Conservation (phyloP, 257 asterid genomes). For the Forsythia suspensa region DNA sequence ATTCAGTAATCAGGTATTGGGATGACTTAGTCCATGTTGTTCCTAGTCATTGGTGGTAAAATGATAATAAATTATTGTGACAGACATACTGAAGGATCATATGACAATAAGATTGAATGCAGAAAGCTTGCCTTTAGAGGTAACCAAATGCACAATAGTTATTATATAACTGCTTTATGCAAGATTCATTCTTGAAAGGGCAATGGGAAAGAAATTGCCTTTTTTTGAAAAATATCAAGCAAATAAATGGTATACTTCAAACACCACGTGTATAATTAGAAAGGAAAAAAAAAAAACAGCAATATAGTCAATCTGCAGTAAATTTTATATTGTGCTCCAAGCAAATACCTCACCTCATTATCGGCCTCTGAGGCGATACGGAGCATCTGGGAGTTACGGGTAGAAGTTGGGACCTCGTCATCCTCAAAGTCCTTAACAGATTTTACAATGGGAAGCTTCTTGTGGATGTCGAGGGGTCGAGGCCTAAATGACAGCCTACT, state of each 20-base stretch:
- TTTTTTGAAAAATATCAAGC: not conserved
- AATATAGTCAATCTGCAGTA: constrained; percentile 10
- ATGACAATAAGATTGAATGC: not conserved
- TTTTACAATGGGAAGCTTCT: constrained; percentile 93
- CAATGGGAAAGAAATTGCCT: not conserved
- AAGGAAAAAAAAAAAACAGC: not conserved
- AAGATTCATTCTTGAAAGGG: not conserved
- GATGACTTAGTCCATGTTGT: constrained; percentile 1
- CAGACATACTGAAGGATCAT: not conserved
- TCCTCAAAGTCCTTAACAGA: constrained; percentile 95
- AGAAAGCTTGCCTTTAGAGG: not conserved
- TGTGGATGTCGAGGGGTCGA: constrained; percentile 94
- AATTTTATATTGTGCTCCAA: not conserved
- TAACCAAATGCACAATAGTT: not conserved
- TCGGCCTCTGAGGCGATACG: constrained; percentile 83
- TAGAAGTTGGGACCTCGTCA: constrained; percentile 79
- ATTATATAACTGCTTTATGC: not conserved
- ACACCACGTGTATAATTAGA: constrained; percentile 2
- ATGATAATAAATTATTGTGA: not conserved
- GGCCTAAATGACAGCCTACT: constrained; percentile 98
- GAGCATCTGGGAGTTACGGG: constrained; percentile 83
- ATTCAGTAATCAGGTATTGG: not conserved
- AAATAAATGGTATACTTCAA: constrained; percentile 17
- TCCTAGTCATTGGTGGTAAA: constrained; percentile 6
- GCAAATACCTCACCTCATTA: constrained; percentile 55